Evolutionary conservation across 2,329 filamentous ascomycete species (phyloP).

Genomic region (Reticulascus tulasneorum): DNA sequence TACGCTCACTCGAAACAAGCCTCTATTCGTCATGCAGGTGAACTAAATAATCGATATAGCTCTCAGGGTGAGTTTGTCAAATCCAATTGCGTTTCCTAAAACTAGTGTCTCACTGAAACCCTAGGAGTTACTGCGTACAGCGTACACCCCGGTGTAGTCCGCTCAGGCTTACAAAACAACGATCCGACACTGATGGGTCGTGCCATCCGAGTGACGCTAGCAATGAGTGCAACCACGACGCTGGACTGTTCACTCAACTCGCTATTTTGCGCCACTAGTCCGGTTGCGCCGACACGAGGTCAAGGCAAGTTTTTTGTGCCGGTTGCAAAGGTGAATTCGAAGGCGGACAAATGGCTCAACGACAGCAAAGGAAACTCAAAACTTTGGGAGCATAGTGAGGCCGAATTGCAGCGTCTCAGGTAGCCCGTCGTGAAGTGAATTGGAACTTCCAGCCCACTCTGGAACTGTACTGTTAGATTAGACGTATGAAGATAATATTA

Average conservation of each 20-base stretch:
- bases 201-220: constrained; percentile 13
- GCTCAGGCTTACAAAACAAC: constrained; percentile 15
- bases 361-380: too few relatives aligned
- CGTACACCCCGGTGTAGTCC: constrained; percentile 18
- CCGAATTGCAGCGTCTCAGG: too few relatives aligned
- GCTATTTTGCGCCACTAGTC: constrained; percentile 17
- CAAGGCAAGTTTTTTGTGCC: constrained; percentile 15
- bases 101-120: not conserved
- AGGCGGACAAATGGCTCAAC: too few relatives aligned
- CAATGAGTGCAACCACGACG: constrained; percentile 11
- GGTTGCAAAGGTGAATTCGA: constrained; percentile 14
- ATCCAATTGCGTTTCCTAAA: not conserved
- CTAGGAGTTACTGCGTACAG: constrained; percentile 20
- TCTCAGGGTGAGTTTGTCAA: constrained; percentile 3
- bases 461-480: too few relatives aligned
- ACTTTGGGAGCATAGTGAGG: too few relatives aligned
- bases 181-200: constrained; percentile 13
- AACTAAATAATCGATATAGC: constrained; percentile 16
- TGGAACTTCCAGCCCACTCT: too few relatives aligned
- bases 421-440: too few relatives aligned
- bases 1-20: constrained; percentile 9
- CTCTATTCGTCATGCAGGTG: constrained; percentile 1
- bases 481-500: too few relatives aligned
- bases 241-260: constrained; percentile 19
- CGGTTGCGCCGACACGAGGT: constrained; percentile 2